phyloP scores from a whole-genome alignment of 2,329 filamentous ascomycete genomes.

The Phoma sp. region DNA sequence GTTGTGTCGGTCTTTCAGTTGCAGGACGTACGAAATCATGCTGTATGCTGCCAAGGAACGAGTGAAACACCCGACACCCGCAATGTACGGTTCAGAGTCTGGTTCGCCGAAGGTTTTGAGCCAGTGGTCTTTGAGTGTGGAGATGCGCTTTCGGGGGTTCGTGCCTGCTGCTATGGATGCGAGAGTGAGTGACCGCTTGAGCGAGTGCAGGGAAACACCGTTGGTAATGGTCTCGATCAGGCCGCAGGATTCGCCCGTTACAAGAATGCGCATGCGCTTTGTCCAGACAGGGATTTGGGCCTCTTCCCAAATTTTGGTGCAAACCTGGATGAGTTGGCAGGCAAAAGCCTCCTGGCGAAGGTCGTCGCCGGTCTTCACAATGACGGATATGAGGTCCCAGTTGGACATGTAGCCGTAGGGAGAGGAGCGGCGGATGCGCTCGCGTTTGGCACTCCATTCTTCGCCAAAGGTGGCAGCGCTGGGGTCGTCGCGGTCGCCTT shows the following conservation, averaged over 20 bases:
- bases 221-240: slow-evolving; percentile 90
- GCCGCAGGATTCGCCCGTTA: slow-evolving; percentile 83
- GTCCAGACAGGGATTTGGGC: slow-evolving; percentile 82
- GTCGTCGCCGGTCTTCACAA: slow-evolving; percentile 86
- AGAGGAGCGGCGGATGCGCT: slow-evolving; percentile 81
- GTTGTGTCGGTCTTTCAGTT: slow-evolving; percentile 87
- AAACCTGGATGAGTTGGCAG: slow-evolving; percentile 82
- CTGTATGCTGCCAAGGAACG: slow-evolving; percentile 85
- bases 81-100: slow-evolving; percentile 72
- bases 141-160: slow-evolving; percentile 77
- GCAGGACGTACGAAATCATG: slow-evolving; percentile 82
- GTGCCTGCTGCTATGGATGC: slow-evolving; percentile 75
- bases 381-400: slow-evolving; percentile 86
- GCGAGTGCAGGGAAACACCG: slow-evolving; percentile 83
- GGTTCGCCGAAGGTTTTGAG: slow-evolving; percentile 76
- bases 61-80: slow-evolving; percentile 80
- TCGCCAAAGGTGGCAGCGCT: slow-evolving; percentile 87
- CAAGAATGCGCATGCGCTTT: slow-evolving; percentile 84
- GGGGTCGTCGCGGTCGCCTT: slow-evolving; percentile 83
- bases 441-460: slow-evolving; percentile 84
- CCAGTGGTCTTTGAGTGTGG: slow-evolving; percentile 83
- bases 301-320: slow-evolving; percentile 82
- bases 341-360: slow-evolving; percentile 86
- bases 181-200: slow-evolving; percentile 82
- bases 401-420: slow-evolving; percentile 91